Percentiles rank a stretch among this genome's conserved stretches.
Evolutionary conservation across 192 early-diverging fungal species (phyloP).

Genomic region (Tieghemiomyces parasiticus): DNA sequence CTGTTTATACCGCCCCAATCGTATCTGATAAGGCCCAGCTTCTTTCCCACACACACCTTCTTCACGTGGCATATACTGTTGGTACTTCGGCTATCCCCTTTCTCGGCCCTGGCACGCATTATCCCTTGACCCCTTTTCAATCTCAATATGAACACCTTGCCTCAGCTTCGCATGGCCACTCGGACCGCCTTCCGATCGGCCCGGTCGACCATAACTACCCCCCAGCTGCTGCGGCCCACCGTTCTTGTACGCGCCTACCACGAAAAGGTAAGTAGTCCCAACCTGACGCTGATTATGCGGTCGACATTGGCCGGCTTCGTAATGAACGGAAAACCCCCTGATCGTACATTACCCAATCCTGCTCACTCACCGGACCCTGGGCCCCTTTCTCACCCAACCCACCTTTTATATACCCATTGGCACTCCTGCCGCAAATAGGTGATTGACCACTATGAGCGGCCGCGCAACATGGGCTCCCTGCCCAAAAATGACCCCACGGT

Average conservation of each 20-base stretch:
- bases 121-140: not conserved
- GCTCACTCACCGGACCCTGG: no score
- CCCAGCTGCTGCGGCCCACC: not conserved
- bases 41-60: no score
- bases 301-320: no score
- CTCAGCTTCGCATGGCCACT: not conserved
- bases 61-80: not conserved
- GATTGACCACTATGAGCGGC: slow-evolving; percentile 95
- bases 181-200: not conserved
- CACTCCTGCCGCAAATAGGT: no score
- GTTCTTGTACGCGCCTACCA: slow-evolving; percentile 23
- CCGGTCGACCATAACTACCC: not conserved
- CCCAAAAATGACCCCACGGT: slow-evolving; percentile 75
- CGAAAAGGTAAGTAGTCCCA: no score
- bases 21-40: no score
- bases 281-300: no score
- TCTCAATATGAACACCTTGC: not conserved
- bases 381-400: no score
- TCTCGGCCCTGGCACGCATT: not conserved
- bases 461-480: slow-evolving; percentile 91
- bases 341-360: no score
- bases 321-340: no score
- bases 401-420: no score
- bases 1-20: no score
- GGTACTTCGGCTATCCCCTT: not conserved